Base-by-base conservation (phyloP, 169 alveolate genomes). In the Besnoitia besnoiti region DNA sequence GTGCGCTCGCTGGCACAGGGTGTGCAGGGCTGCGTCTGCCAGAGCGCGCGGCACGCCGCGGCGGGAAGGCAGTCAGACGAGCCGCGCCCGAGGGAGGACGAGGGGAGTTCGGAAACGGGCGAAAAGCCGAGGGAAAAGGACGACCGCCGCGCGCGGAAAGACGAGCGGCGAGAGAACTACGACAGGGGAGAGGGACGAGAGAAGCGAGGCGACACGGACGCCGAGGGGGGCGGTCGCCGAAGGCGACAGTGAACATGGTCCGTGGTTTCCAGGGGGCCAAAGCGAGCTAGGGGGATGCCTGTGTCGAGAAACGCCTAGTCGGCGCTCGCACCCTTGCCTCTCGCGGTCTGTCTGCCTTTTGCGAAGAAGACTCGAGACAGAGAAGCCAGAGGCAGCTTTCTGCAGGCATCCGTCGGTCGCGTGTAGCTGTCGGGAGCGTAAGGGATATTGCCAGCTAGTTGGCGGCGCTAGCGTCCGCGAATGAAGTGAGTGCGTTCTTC, bases 1-100 rank as follows among this genome's bases (percentile, higher is more conserved):
- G 46, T 73, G n/a, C 39, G 82, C 19, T 73, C 8, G 3, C 82
- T 73, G 24, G 82, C 82, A 1, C 82, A 73, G 82, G 82, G 82
- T 16, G 82, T 73, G 10, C 67, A 55, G 67, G 67, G 1, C 30
- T 55, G 67, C 67, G 67, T 55, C 33, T 10, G 27, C 67, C 67
- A 55, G 67, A 55, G 27, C 27, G 3, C 44, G n/a, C 46, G 44
- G 46, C 16, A 24, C 12, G 82, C 4, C 10, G 82, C 39, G 33
- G 39, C 33, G 14, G n/a, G 82, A 19, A 8, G 39, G 39, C 39
- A n/a, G 39, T 12, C 8, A 4, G 47, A 73, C 8, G 82, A 73
- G n/a, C 14, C 16, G 82, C 14, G 82, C 8, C 27, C 40, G 46
- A 8, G 27, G 39, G 82, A 73, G 44, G 46, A n/a, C 3, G 44